Evolutionary conservation across 495 filamentous ascomycete species (phyloP).

Genomic region (Talaromyces adpressus): DNA sequence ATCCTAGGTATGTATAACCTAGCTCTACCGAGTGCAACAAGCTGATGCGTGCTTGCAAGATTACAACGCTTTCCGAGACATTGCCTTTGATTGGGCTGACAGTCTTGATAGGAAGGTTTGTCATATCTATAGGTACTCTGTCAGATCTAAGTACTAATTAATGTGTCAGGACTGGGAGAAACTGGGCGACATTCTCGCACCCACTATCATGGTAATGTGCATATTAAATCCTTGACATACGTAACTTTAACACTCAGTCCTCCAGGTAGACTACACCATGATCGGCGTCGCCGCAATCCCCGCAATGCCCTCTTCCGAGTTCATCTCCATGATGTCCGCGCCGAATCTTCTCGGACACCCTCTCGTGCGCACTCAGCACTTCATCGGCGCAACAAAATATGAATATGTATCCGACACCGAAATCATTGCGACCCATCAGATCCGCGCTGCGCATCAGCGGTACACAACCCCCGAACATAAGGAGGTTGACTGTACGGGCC

Average conservation of each 20-base stretch:
- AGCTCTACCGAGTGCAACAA: not conserved
- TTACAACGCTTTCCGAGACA: not conserved
- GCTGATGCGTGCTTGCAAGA: conserved; percentile 1
- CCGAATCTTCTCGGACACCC: conserved; percentile 21
- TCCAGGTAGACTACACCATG: conserved; percentile 27
- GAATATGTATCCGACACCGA: conserved; percentile 19
- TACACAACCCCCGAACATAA: conserved; percentile 48
- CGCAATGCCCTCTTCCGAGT: conserved; percentile 19
- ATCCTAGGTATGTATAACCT: not conserved
- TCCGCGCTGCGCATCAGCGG: conserved; percentile 31
- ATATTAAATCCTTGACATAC: not conserved
- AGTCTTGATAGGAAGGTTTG: conserved; percentile 64
- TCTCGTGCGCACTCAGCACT: conserved; percentile 25
- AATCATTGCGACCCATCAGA: conserved; percentile 19
- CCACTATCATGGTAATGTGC: conserved; percentile 46
- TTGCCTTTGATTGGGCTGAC: conserved; percentile 67
- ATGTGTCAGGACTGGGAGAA: conserved; percentile 52
- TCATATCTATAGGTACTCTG: not conserved
- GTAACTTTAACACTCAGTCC: too few relatives aligned
- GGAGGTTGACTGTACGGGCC: conserved; percentile 42
- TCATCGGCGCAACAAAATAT: conserved; percentile 25
- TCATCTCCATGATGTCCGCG: conserved; percentile 19
- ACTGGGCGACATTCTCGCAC: conserved; percentile 57
- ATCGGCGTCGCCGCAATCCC: conserved; percentile 16
- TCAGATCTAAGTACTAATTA: not conserved